These are phyloP conservation scores for Acacia confusa DNA, from an alignment of 306 rosid species.

Conservation along the genomic window DNA sequence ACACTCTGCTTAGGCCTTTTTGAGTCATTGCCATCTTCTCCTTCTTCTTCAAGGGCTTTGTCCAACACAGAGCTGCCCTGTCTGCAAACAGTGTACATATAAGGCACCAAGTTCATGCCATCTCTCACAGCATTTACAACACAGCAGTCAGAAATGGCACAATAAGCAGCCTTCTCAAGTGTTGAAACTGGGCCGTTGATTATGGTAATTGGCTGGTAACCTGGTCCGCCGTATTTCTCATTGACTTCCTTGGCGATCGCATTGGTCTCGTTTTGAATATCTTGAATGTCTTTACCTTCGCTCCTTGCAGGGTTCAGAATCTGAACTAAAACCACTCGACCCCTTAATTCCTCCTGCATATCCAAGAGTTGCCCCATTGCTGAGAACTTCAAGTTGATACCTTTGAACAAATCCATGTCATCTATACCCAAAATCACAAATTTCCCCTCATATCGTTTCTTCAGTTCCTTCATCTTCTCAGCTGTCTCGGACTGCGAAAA, in stretches of 20 bases:
- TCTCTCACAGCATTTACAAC: conserved; percentile 44
- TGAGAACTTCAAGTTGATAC: conserved; percentile 14
- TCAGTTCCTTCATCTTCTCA: background rate
- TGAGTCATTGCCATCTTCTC: background rate
- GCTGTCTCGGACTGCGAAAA: conserved; percentile 13
- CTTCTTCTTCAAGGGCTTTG: background rate
- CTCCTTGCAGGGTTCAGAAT: conserved; percentile 25
- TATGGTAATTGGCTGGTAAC: conserved; percentile 15
- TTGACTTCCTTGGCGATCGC: background rate
- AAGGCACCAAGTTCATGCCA: conserved; percentile 70
- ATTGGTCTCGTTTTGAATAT: conserved; percentile 4
- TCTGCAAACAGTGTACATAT: conserved; percentile 67
- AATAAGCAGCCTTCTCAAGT: conserved; percentile 1
- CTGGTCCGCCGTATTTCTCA: background rate
- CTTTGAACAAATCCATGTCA: conserved; percentile 24
- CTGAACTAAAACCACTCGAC: conserved; percentile 19
- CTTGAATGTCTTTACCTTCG: conserved; percentile 18
- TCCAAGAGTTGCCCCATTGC: conserved; percentile 20
- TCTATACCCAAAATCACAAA: conserved; percentile 13
- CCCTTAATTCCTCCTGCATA: conserved; percentile 5
- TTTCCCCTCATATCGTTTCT: conserved; percentile 12
- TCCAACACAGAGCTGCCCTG: conserved; percentile 50
- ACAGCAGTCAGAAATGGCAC: conserved; percentile 21
- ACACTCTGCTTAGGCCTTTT: conserved; percentile 53
- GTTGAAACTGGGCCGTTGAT: conserved; percentile 15